Evolutionary conservation across 768 basidiomycete genomes (phyloP), one percentile per base, ranked within the genome.

Genomic region (Crucibulum laeve): DNA sequence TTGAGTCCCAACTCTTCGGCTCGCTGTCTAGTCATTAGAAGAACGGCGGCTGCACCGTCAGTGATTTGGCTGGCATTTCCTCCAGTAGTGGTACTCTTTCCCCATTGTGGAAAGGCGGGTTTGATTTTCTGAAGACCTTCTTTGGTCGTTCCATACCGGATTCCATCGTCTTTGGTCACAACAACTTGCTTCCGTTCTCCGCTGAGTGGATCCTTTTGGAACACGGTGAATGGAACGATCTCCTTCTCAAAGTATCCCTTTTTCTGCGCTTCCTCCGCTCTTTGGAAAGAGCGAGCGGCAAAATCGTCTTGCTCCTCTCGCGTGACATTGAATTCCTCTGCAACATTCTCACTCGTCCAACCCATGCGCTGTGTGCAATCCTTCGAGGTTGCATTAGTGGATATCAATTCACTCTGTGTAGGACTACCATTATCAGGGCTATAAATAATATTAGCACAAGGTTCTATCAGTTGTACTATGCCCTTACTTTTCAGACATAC

Each of bases 291-390:
- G 36, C 64, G 55, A 1, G 88, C 84, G 1, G 89, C 83, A 54
- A 79, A 83, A 25, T 68, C 70, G 56, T 92, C 89, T 71, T 89
- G 87, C 44, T 83, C 77, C 40, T 86, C 79, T 25, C 89, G 74
- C 38, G 83, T 74, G 45, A 92, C 67, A 45, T 76, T 62, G 61
- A 80, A 91, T 33, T 91, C 86, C 24, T 65, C 62, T 0, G 89
- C 89, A 24, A 92, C 86, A 49, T 90, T 92, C 63, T 92, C 89
- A 51, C 82, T 84, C 4, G 89, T 90, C 90, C 90, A 91, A 5
- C 89, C 89, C 90, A 91, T 92, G 24, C 84, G 85, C 56, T 80
- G 67, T 17, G 68, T 56, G 47, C 82, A 82, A 50, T 87, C 86
- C 21, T 61, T 71, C 2, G 87, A 77, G 3, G 78, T 66, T 8